A percentile compares a stretch with the other conserved stretches of the same genome.
phyloP scores from a whole-genome alignment of 257 asterid species.

The Ligustrum vulgare region DNA sequence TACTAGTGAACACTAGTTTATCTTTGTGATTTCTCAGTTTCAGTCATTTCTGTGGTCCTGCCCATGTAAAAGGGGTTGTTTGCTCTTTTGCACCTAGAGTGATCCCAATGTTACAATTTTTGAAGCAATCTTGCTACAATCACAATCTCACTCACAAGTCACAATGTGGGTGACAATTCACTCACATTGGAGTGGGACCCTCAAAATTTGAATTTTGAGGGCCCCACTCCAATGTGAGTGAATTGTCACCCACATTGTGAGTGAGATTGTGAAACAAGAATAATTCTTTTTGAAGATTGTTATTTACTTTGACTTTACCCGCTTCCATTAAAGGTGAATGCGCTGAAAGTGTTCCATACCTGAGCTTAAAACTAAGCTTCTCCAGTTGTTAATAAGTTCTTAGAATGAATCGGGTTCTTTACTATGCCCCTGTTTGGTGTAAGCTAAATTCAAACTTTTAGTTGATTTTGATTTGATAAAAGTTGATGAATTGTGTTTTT shows the following conservation, averaged over 20 bases:
- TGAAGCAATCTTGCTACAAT: too few relatives aligned
- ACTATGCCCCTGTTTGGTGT: not conserved
- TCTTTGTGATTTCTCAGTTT: not conserved
- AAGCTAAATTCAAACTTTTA: too few relatives aligned
- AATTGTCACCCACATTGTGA: too few relatives aligned
- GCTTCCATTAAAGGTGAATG: not conserved
- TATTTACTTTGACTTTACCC: not conserved
- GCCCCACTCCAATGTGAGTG: too few relatives aligned
- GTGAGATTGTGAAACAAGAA: too few relatives aligned
- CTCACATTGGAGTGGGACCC: too few relatives aligned
- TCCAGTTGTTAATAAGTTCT: not conserved
- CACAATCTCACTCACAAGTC: too few relatives aligned
- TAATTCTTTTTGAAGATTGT: not conserved
- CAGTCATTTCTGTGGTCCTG: not conserved
- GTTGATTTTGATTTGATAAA: too few relatives aligned
- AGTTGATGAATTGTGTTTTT: too few relatives aligned
- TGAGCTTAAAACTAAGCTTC: not conserved
- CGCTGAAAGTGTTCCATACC: not conserved
- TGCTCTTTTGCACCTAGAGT: not conserved
- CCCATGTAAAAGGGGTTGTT: not conserved
- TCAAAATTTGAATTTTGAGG: too few relatives aligned
- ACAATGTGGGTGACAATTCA: too few relatives aligned
- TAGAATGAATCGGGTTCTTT: not conserved
- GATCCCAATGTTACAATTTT: not conserved
- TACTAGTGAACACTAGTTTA: not conserved